Evolutionary conservation across 2,329 filamentous ascomycete species (phyloP).

Genomic region (Lizonia empirigonia): DNA sequence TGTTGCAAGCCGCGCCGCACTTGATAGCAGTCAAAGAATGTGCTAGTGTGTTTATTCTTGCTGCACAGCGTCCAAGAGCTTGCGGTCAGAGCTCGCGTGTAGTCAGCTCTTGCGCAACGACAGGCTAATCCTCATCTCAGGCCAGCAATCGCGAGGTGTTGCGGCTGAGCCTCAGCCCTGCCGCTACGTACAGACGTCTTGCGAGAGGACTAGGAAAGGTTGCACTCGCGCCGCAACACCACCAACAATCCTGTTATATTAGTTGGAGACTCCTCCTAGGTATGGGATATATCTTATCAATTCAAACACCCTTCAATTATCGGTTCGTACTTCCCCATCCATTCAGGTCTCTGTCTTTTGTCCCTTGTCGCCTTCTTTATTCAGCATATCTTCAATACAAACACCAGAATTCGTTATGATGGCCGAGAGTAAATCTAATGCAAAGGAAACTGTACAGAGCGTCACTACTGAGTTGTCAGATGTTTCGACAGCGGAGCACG

Average conservation of each 20-base stretch:
- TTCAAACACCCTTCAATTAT: neutral
- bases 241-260: slow-evolving; percentile 3
- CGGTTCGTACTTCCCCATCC: neutral
- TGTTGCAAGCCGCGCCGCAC: slow-evolving; percentile 1
- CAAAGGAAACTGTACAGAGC: neutral
- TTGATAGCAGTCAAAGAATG: neutral
- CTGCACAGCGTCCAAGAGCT: neutral
- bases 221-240: slow-evolving; percentile 6
- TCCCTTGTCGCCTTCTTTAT: neutral
- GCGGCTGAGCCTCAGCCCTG: slow-evolving; percentile 16
- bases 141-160: slow-evolving; percentile 9
- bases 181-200: neutral
- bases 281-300: neutral
- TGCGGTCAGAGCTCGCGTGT: slow-evolving; percentile 2
- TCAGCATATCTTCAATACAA: slow-evolving; percentile 7
- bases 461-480: slow-evolving; percentile 7
- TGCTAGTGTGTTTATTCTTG: neutral
- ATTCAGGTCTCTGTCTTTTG: neutral
- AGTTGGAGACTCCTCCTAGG: neutral
- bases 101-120: slow-evolving; percentile 4
- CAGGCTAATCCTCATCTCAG: neutral
- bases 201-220: neutral
- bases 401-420: neutral
- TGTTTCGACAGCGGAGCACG: neutral
- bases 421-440: neutral